Evolutionary conservation across 306 rosid genomes (phyloP), one percentile per base, ranked within the genome.

Genomic region (Nissolia schottii): DNA sequence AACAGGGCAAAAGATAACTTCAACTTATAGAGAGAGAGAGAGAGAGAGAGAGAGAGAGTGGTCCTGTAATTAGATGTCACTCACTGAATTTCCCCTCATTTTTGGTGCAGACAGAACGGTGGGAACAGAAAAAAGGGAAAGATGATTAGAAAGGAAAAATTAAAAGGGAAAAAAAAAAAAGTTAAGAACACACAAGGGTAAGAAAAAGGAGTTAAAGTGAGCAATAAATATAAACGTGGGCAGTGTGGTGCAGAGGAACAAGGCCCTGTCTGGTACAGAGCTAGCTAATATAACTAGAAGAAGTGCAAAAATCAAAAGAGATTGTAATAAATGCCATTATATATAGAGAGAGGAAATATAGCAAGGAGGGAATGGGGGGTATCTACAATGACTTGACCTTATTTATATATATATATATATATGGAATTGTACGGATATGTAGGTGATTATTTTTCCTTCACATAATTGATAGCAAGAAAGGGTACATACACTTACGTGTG

Each of bases 21-120:
- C 3, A 74, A 69, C 28, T 31, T 61, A 49, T 45, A 37, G 64
- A 9, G n/a, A 51, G 14, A 70, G 53, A 15, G 23, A 32, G 48
- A 18, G n/a, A 3, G 29, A 51, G 29, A 3, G 20, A 31, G 57
- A 7, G 2, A 43, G 35, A 58, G 60, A 51, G 81, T 76, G 81
- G 81, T 81, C 78, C 84, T 69, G 5, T 37, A 32, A n/a, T n/a
- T n/a, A 19, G 66, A 78, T 28, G 56, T 77, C 45, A 64, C 75
- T 66, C 40, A 50, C 25, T 70, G 67, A 73, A 63, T 48, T 62
- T 45, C 22, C 32, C 78, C 60, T 82, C 84, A 79, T 60, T 54
- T 81, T 73, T 77, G 79, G 81, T 77, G 82, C 69, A 82, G 86
- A 80, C 93, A 86, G 77, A 86, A 68, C 31, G 91, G 83, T 70